phyloP scores from a whole-genome alignment of 225 moss, liverwort and hornwort species.

The Climacium dendroides region DNA sequence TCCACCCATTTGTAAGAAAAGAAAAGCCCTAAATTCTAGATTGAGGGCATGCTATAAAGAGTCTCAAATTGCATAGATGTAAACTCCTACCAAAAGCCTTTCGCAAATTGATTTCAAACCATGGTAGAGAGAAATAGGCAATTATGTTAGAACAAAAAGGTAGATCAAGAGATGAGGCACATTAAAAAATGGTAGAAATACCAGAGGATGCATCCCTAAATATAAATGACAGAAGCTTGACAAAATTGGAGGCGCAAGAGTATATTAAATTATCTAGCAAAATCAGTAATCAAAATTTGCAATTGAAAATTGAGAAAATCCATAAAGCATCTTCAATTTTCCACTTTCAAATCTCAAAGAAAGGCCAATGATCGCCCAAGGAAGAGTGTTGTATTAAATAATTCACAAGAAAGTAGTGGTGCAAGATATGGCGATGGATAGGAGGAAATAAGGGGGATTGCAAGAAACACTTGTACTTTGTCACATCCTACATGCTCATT shows the following conservation, averaged over 20 bases:
- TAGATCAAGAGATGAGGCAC: not conserved
- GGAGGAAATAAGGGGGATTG: not conserved
- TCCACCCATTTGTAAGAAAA: not conserved
- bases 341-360: fast-evolving
- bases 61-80: not conserved
- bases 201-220: not conserved
- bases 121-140: not conserved
- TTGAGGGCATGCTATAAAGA: not conserved
- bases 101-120: not conserved
- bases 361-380: not conserved
- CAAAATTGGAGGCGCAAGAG: not conserved
- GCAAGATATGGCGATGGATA: not conserved
- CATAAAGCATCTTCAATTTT: not conserved
- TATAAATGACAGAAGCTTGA: not conserved
- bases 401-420: not conserved
- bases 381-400: not conserved
- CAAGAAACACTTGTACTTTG: no score
- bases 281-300: not conserved
- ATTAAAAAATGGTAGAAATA: not conserved
- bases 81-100: not conserved
- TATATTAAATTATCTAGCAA: not conserved
- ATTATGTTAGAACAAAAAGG: not conserved
- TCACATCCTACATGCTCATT: no score
- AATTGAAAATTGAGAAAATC: not conserved
- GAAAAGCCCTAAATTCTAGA: not conserved